Evolutionary conservation across 202 grass and related monocot species (phyloP).

Genomic region (Schoenoplectus tabernaemontani): DNA sequence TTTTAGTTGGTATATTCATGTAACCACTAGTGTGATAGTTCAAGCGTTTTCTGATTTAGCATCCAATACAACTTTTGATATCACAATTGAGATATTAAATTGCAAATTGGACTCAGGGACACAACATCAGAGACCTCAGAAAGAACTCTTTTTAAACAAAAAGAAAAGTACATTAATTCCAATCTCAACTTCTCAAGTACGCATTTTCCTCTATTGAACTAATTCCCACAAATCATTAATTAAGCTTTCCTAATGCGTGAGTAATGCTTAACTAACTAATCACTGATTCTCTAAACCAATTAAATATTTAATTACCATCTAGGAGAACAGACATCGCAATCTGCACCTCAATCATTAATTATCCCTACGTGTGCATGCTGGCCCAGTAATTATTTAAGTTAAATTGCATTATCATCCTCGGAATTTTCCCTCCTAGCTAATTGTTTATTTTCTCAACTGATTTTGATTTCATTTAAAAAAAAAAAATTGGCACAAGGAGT

Average conservation of each 20-base stretch:
- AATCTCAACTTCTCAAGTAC: not conserved
- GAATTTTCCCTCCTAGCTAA: not conserved
- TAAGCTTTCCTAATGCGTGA: not conserved
- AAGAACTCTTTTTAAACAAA: not conserved
- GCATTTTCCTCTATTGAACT: not conserved
- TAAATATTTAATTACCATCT: slow-evolving; percentile 10
- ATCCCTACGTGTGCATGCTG: slow-evolving; percentile 20
- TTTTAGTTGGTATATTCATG: not conserved
- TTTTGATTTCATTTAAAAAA: not conserved
- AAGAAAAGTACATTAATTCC: not conserved
- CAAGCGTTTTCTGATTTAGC: not conserved
- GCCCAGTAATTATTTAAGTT: slow-evolving; percentile 5
- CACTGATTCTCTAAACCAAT: not conserved
- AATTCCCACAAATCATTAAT: slow-evolving; percentile 16
- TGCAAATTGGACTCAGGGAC: not conserved
- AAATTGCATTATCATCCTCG: slow-evolving; percentile 8
- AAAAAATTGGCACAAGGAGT: no score
- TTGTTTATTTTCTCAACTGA: not conserved
- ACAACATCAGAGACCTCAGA: not conserved
- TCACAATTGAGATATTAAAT: slow-evolving; percentile 3
- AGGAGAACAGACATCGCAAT: slow-evolving; percentile 8
- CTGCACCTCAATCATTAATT: slow-evolving; percentile 21
- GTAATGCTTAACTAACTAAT: not conserved
- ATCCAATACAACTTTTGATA: not conserved
- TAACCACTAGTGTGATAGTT: not conserved